Evolutionary conservation across 306 rosid genomes (phyloP).

Genomic region (Myrica gale): DNA sequence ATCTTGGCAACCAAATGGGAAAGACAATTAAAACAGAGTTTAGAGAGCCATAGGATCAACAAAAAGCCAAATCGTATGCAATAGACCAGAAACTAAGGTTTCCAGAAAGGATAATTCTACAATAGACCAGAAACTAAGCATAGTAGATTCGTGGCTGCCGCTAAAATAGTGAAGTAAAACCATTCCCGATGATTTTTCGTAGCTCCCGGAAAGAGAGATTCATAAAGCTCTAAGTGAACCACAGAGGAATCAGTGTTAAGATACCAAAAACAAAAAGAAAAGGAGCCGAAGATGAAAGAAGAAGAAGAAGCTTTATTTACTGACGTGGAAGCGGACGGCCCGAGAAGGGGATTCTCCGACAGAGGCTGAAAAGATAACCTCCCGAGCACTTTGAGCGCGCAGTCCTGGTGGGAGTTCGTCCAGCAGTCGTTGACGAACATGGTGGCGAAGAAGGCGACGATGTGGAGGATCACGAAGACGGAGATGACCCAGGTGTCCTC

Average conservation of each 20-base stretch:
- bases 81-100: too few species aligned
- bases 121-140: not conserved
- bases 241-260: not conserved
- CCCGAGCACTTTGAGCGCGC: constrained; percentile 57
- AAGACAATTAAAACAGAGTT: not conserved
- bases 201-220: not conserved
- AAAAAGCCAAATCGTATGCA: not conserved
- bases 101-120: not conserved
- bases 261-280: not conserved
- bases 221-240: not conserved
- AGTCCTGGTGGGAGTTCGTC: constrained; percentile 67
- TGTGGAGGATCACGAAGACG: constrained; percentile 67
- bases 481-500: constrained; percentile 84
- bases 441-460: constrained; percentile 63
- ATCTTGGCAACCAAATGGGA: not conserved
- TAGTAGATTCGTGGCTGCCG: not conserved
- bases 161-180: not conserved
- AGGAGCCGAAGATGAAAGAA: not conserved
- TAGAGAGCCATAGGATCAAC: not conserved
- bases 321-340: constrained; percentile 90
- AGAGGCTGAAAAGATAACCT: constrained; percentile 85
- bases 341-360: constrained; percentile 78
- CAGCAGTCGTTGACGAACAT: constrained; percentile 82
- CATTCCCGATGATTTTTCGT: not conserved
- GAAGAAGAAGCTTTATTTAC: constrained; percentile 16